phyloP scores from a whole-genome alignment of 1,139 yeast genomes.

The Zygosaccharomyces pseudobailii region DNA sequence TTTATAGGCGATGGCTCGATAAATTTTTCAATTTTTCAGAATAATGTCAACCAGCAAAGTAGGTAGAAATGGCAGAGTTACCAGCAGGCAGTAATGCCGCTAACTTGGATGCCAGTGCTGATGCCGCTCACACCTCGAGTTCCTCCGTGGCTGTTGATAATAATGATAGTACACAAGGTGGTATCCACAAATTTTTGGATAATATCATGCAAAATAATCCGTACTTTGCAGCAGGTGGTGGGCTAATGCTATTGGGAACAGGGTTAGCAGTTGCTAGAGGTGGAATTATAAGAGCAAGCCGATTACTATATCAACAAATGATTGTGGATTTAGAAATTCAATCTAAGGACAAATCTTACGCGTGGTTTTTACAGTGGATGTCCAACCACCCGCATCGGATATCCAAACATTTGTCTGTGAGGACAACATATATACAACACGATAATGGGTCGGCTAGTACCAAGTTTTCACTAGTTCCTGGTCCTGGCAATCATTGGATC shows the following conservation, averaged over 20 bases:
- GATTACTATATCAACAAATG: conserved; percentile 72
- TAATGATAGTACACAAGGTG: background rate
- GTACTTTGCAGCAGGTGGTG: conserved; percentile 96
- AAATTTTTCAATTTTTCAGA: background rate
- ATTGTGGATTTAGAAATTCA: conserved; percentile 92
- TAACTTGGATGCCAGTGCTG: no score
- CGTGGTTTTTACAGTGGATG: conserved; percentile 98
- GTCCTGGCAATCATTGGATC: conserved; percentile 91
- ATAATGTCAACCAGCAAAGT: background rate
- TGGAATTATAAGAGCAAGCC: conserved; percentile 59
- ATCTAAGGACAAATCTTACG: conserved; percentile 85
- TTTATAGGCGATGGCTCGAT: background rate
- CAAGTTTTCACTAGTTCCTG: conserved; percentile 90
- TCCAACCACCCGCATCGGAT: conserved; percentile 66
- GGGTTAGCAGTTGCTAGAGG: conserved; percentile 74
- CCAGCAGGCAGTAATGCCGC: background rate
- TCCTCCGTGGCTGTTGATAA: background rate
- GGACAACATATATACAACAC: conserved; percentile 81
- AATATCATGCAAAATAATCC: conserved; percentile 72
- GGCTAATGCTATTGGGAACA: conserved; percentile 89
- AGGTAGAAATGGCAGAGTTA: background rate
- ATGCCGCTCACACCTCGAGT: no score
- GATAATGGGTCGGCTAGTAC: conserved; percentile 90
- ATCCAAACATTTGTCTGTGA: conserved; percentile 85
- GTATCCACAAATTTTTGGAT: conserved; percentile 37